Conservation (phyloP, 768 basidiomycete species). For the Sarcodon sp. region DNA sequence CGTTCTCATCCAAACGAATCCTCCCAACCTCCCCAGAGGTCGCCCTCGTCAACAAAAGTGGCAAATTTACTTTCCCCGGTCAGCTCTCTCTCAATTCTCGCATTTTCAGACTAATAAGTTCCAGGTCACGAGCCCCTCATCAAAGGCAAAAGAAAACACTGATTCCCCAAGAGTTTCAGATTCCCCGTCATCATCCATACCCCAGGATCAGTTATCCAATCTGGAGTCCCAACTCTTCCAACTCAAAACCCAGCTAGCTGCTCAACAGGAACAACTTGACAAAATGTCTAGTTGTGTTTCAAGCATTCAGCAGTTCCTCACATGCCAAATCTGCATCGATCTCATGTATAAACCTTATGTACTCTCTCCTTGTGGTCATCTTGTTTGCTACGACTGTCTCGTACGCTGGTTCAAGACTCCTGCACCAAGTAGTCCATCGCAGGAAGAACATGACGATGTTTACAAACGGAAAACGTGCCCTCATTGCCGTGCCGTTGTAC, state of each 20-base stretch:
- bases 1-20: background rate
- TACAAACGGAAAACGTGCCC: constrained; percentile 28
- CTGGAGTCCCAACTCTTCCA: background rate
- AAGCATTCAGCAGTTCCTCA: constrained; percentile 48
- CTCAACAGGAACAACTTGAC: constrained; percentile 12
- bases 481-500: constrained; percentile 30
- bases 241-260: background rate
- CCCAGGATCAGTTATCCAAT: background rate
- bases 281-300: constrained; percentile 40
- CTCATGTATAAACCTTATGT: constrained; percentile 62
- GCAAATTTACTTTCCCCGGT: no score
- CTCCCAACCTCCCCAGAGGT: background rate
- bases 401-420: constrained; percentile 60
- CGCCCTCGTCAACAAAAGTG: background rate
- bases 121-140: background rate
- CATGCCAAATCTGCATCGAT: constrained; percentile 73
- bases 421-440: constrained; percentile 11
- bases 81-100: no score
- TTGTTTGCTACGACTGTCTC: constrained; percentile 60
- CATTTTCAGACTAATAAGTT: background rate
- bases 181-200: background rate
- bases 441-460: constrained; percentile 1
- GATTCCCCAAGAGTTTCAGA: background rate
- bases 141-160: background rate
- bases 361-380: constrained; percentile 64